Conservation (phyloP, 495 filamentous ascomycete species). For the Talaromyces trachyspermus region DNA sequence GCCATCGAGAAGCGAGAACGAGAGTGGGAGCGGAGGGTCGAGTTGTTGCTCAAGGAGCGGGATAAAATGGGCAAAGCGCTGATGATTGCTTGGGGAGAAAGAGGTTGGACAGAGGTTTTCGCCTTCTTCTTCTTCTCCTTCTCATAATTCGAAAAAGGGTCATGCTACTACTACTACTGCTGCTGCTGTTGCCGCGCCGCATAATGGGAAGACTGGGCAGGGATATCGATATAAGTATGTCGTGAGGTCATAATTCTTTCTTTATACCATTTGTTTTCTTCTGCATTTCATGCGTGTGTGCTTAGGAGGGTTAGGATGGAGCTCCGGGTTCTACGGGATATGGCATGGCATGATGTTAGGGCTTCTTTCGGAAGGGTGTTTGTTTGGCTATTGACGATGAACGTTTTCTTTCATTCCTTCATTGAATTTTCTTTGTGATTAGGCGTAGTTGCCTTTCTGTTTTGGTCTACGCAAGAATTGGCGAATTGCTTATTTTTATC, state of each 20-base stretch:
- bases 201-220: slow-evolving; percentile 26
- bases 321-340: not conserved
- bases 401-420: too few relatives aligned
- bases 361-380: too few relatives aligned
- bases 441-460: too few relatives aligned
- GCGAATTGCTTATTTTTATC: too few relatives aligned
- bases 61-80: slow-evolving; percentile 46
- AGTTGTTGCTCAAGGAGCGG: slow-evolving; percentile 49
- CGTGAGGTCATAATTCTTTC: not conserved
- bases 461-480: too few relatives aligned
- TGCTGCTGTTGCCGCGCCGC: not conserved
- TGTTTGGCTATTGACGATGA: too few relatives aligned
- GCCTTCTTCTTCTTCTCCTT: not conserved
- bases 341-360: too few relatives aligned
- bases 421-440: too few relatives aligned
- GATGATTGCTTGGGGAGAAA: slow-evolving; percentile 44
- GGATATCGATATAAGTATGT: slow-evolving; percentile 42
- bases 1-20: slow-evolving; percentile 42
- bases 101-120: slow-evolving; percentile 29
- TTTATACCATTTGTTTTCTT: not conserved
- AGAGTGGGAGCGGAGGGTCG: slow-evolving; percentile 44
- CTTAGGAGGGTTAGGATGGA: too few relatives aligned
- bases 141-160: slow-evolving; percentile 20
- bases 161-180: slow-evolving; percentile 12
- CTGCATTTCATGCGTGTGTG: not conserved